Evolutionary conservation across 768 basidiomycete genomes (phyloP).

Genomic region (Boletus pseudo-olivaceus): DNA sequence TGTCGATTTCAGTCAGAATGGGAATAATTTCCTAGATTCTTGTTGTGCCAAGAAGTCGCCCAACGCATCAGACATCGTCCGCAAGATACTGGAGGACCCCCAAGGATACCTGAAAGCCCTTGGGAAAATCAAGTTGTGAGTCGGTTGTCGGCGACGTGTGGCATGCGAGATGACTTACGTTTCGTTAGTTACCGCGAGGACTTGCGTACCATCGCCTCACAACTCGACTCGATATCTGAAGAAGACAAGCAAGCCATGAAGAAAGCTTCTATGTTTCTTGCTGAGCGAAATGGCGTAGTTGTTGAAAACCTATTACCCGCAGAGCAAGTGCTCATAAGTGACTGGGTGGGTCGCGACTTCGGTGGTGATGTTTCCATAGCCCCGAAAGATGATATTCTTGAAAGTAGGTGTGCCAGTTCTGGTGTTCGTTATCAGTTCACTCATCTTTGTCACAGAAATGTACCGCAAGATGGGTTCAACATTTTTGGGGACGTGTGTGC

Average conservation of each 20-base stretch:
- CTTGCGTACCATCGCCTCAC: conserved; percentile 10
- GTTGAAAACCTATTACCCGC: conserved; percentile 2
- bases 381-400: conserved; percentile 5
- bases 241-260: conserved; percentile 11
- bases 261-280: conserved; percentile 8
- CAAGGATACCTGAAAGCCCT: conserved; percentile 1
- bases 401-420: conserved; percentile 5
- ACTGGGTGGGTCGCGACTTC: conserved; percentile 13
- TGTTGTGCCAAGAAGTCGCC: conserved; percentile 13
- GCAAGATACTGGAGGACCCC: conserved; percentile 10
- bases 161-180: neutral
- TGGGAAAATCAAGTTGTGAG: neutral
- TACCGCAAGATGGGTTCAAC: conserved; percentile 11
- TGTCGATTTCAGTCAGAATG: conserved; percentile 11
- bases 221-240: conserved; percentile 8
- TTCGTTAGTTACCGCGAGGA: conserved; percentile 11
- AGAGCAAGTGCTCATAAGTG: conserved; percentile 7
- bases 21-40: conserved; percentile 12
- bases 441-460: conserved; percentile 3
- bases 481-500: conserved; percentile 10
- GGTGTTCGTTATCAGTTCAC: neutral
- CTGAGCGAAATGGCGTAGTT: neutral
- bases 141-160: neutral
- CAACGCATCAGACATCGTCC: conserved; percentile 9
- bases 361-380: conserved; percentile 3